Percentiles rank a stretch among this genome's conserved stretches.
Evolutionary conservation across 148 eudicot genomes (phyloP).

Genomic region (Oxyria digyna): DNA sequence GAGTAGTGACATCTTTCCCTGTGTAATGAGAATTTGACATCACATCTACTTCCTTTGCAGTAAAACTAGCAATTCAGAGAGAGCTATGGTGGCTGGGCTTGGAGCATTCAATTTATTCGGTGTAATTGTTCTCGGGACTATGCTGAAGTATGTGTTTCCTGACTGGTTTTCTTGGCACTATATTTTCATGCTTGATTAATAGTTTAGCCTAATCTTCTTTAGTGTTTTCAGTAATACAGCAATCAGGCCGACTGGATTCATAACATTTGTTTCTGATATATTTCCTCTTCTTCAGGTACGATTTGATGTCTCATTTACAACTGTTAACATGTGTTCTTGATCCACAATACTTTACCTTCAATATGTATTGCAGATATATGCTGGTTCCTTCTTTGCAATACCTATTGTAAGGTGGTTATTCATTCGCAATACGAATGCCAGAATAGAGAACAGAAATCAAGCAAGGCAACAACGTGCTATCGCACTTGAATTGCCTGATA

Average conservation of each 20-base stretch:
- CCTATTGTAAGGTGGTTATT: constrained; percentile 81
- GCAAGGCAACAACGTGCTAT: constrained; percentile 52
- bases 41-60: constrained; percentile 35
- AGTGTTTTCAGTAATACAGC: constrained; percentile 42
- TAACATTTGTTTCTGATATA: constrained; percentile 60
- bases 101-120: constrained; percentile 90
- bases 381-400: constrained; percentile 92
- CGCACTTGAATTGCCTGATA: constrained; percentile 68
- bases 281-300: constrained; percentile 90
- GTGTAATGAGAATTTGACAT: not conserved
- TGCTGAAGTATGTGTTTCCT: constrained; percentile 54
- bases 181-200: not conserved
- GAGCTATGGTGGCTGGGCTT: constrained; percentile 82
- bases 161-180: constrained; percentile 7
- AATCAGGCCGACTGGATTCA: constrained; percentile 49
- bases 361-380: constrained; percentile 61
- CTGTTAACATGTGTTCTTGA: not conserved
- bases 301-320: constrained; percentile 8
- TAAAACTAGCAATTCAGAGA: constrained; percentile 60
- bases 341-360: not conserved
- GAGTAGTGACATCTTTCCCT: not conserved
- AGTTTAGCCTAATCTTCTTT: not conserved
- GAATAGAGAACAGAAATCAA: constrained; percentile 60
- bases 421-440: constrained; percentile 40
- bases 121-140: constrained; percentile 63